phyloP scores from a whole-genome alignment of 2,329 filamentous ascomycete species.

The Aspergillus vadensis region DNA sequence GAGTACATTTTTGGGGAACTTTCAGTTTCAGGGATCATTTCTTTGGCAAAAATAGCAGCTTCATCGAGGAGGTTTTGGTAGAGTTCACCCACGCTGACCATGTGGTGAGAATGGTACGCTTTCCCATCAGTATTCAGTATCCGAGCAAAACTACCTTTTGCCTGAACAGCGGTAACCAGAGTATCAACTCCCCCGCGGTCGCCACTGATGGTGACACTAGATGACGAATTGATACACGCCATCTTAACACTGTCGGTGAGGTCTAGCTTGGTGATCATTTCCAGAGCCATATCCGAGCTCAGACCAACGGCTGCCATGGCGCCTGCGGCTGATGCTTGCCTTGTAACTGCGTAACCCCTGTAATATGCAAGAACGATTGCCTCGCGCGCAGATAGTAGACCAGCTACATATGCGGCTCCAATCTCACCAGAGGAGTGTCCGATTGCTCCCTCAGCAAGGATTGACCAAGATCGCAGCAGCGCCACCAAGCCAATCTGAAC shows the following conservation, averaged over 20 bases:
- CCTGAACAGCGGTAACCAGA: constrained; percentile 23
- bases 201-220: constrained; percentile 27
- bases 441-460: constrained; percentile 21
- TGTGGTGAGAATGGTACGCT: constrained; percentile 27
- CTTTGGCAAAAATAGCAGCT: neutral
- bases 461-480: constrained; percentile 20
- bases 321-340: neutral
- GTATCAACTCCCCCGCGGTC: constrained; percentile 17
- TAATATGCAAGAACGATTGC: neutral
- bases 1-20: no score
- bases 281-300: neutral
- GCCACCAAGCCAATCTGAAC: constrained; percentile 36
- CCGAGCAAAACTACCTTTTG: constrained; percentile 21
- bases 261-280: constrained; percentile 30
- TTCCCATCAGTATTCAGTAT: constrained; percentile 14
- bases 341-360: neutral
- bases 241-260: constrained; percentile 8
- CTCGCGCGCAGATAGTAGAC: neutral
- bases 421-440: constrained; percentile 39
- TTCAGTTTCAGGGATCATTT: neutral
- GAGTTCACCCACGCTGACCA: constrained; percentile 10
- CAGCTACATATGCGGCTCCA: constrained; percentile 7
- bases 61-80: neutral
- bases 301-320: neutral
- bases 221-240: constrained; percentile 25